Base-by-base conservation (phyloP, 345 rosid species). In the Mangifera indica region DNA sequence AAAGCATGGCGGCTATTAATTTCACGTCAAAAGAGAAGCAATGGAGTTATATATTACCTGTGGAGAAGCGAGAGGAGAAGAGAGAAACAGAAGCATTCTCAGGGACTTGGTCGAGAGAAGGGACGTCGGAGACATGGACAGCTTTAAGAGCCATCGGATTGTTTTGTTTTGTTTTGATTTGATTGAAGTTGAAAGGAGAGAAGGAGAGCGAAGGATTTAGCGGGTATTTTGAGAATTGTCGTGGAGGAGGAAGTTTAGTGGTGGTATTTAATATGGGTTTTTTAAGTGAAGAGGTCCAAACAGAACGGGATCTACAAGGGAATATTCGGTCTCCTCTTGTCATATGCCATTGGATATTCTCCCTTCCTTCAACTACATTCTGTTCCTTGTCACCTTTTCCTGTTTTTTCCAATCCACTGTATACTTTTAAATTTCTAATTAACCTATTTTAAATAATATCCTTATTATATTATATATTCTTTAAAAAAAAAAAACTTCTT, bases 71-170 rank as follows among this genome's bases (percentile, higher is more conserved):
- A 53, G 84, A 40, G 62, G 87, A 72, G 79, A 45, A 66, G 59
- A 67, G 73, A 63, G 77, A 73, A 48, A 82, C 74, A 51, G 92
- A 81, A 9, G 85, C 86, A 72, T 81, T 80, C 0, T 86, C 90
- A 0, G 85, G 86, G 62, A 89, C 88, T 15, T 85, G 88, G 78
- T 92, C 90, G 68, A 89, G 87, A 76, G 69, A 77, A 0, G 96
- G 97, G 17, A 92, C 94, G 66, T 92, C 93, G 79, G 96, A 80
- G 78, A 91, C 94, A 67, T 88, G 90, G 10, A 89, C 91, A 53
- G 98, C 97, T 71, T 89, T 87, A 15, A 95, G 90, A 69, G 97
- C 98, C 97, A 90, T 65, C 1, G 48, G 5, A 4, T 84, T 65
- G 10, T n/a, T n/a, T n/a, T n/a, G n/a, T n/a, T n/a, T n/a, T n/a